Evolutionary conservation across 768 basidiomycete species (phyloP), one percentile per base, ranked within the genome.

Genomic region (Lactarius tabidus): DNA sequence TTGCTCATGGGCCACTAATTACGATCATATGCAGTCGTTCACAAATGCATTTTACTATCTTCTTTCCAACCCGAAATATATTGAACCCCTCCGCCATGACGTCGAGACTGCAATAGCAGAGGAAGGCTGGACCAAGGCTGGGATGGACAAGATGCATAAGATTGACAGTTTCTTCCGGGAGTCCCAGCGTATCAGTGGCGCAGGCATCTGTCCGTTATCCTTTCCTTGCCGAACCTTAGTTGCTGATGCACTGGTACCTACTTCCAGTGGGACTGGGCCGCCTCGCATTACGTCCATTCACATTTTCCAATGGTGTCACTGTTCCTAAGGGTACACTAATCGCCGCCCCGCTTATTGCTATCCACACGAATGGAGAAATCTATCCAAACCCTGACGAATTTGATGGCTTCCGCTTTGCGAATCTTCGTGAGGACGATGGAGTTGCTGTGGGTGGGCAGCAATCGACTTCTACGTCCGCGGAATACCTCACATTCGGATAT

Each of bases 361-460:
- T 77, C 71, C 79, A 80, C 65, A 71, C 72, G 20, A 79, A 83
- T 64, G 73, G 74, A n/a, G 73, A 72, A n/a, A 70, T 75, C 26
- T 86, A 84, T 67, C 65, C 72, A 20, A 75, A 81, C 57, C 73
- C 84, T 0, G 69, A 73, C 4, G 60, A 33, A 45, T 82, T 82
- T 48, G 73, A 79, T 29, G 75, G 79, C 1, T 79, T 78, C 61
- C 74, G 81, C 20, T 82, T 82, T 69, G 63, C 74, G 26, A 62
- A 74, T 18, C 66, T 70, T 59, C 69, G 65, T 28, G 72, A 71
- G 35, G 52, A 60, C 20, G 72, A 72, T 17, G 73, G 33, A 64
- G 43, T n/a, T 33, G 20, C 5, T 15, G 6, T 15, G 9, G 3
- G 3, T 18, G 73, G 65, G 60, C 70, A 75, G 33, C 74, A 74